Evolutionary conservation across 1,284 basidiomycete genomes (phyloP), one percentile per base, ranked within the genome.

Genomic region (Cutaneotrichosporon mucoides): DNA sequence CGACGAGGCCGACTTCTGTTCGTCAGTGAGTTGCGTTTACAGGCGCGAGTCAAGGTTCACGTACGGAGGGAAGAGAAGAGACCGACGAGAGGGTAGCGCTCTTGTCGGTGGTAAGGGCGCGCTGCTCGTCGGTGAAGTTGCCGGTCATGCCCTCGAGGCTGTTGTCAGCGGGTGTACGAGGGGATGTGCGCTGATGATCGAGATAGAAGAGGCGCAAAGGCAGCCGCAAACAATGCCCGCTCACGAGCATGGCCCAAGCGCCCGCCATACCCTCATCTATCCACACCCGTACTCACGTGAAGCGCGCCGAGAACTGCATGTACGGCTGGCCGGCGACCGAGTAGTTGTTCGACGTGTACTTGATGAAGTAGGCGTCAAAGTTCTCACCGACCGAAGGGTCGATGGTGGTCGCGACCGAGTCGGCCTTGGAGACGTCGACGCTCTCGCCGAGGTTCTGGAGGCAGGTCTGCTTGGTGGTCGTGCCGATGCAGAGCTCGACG

Each of bases 261-360:
- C n/a, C n/a, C n/a, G n/a, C n/a, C n/a, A n/a, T n/a, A n/a, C n/a
- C n/a, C n/a, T n/a, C n/a, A n/a, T n/a, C n/a, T n/a, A n/a, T n/a
- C n/a, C n/a, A n/a, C n/a, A n/a, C n/a, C n/a, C n/a, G n/a, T n/a
- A 67, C 71, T 66, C 38, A 71, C 70, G 64, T 54, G 81, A 91
- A 93, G 68, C 85, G 85, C 60, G 90, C 83, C n/a, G 89, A 90
- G 82, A 91, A 93, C 2, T 88, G 85, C 64, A 87, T 80, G 57
- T 83, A 84, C 81, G 83, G 76, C 80, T 86, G 53, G 83, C 79
- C 13, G 85, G 76, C 60, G 81, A 74, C 7, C 66, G 62, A 2
- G 69, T 68, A 48, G 49, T 55, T 40, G 73, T 87, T 83, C 0
- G 89, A 88, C 60, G 86, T 83, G 73, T 88, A 80, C 56, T 88